phyloP scores from a whole-genome alignment of 169 alveolate genomes.

The Besnoitia besnoiti region DNA sequence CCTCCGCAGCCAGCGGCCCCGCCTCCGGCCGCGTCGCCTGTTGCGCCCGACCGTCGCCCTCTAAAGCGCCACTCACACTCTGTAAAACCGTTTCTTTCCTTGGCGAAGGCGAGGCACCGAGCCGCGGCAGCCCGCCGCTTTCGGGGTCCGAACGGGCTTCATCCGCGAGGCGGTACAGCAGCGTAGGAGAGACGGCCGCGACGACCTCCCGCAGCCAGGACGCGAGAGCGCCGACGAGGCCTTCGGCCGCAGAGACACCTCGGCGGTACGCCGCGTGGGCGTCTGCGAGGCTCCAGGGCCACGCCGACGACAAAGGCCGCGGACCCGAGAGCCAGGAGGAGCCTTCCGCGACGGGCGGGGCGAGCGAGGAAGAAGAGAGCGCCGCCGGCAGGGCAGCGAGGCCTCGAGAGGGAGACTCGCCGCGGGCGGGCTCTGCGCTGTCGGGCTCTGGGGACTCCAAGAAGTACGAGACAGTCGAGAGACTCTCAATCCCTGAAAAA shows the following conservation, averaged over 20 bases:
- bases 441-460: neutral
- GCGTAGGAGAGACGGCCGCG: neutral
- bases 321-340: neutral
- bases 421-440: neutral
- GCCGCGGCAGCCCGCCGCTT: too few relatives aligned
- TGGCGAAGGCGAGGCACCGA: too few relatives aligned
- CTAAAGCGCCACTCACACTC: too few relatives aligned
- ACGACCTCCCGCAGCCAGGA: neutral
- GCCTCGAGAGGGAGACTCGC: neutral
- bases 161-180: neutral
- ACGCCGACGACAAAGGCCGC: too few relatives aligned
- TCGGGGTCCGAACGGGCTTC: too few relatives aligned
- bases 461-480: neutral
- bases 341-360: neutral
- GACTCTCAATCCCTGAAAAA: neutral
- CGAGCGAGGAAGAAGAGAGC: neutral
- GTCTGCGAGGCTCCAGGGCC: too few relatives aligned
- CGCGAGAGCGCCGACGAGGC: neutral
- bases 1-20: too few relatives aligned
- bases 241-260: too few relatives aligned
- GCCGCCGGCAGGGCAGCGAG: neutral
- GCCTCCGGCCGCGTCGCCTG: too few relatives aligned
- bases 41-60: too few relatives aligned
- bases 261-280: too few relatives aligned
- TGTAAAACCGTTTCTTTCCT: too few relatives aligned